Conservation (phyloP, 75 land plant species). For the Pseudotsuga menziesii region DNA sequence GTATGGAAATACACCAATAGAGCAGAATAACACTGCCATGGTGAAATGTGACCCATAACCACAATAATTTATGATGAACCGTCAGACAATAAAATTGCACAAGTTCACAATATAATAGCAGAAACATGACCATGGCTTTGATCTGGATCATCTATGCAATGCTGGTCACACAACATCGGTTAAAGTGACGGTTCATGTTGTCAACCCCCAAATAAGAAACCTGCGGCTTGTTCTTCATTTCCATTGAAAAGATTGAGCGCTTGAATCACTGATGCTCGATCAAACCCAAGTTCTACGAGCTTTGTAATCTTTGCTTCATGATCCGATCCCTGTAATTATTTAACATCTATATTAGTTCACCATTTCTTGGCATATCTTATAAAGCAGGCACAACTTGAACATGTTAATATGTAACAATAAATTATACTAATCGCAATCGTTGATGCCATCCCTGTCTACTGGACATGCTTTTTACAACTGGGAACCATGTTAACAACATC, state of each 20-base stretch:
- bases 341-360: not conserved
- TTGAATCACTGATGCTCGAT: conserved; percentile 53
- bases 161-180: not conserved
- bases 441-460: no score
- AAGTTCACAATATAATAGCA: not conserved
- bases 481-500: no score
- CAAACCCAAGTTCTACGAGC: conserved; percentile 90
- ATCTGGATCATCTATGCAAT: not conserved
- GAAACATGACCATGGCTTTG: not conserved
- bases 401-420: not conserved
- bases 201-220: conserved; percentile 90
- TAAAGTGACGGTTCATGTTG: not conserved
- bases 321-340: conserved; percentile 38
- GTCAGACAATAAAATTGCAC: not conserved
- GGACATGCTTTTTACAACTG: no score
- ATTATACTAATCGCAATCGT: not conserved
- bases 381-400: not conserved
- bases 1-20: not conserved
- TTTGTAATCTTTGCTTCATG: conserved; percentile 69
- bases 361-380: not conserved
- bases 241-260: conserved; percentile 84
- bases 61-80: not conserved
- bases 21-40: not conserved
- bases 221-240: conserved; percentile 94
- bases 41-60: not conserved